These are phyloP conservation scores for Ophiostoma novo-ulmi DNA, from an alignment of 2,329 filamentous ascomycete species.

Conservation along the genomic window DNA sequence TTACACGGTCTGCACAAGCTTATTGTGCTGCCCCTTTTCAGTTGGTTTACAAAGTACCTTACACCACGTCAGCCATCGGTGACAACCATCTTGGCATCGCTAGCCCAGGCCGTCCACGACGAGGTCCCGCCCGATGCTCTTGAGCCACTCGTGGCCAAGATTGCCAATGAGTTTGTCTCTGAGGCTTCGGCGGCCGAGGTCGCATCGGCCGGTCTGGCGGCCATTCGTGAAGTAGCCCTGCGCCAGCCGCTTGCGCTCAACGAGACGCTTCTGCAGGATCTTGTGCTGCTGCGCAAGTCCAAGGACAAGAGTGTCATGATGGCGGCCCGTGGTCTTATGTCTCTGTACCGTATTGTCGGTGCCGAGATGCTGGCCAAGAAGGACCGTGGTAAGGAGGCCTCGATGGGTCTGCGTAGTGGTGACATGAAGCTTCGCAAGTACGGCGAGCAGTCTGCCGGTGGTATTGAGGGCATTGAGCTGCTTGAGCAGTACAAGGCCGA, in stretches of 20 bases:
- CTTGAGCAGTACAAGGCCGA: conserved; percentile 92
- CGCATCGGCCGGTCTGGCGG: conserved; percentile 79
- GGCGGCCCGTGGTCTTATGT: conserved; percentile 88
- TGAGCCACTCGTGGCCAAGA: conserved; percentile 87
- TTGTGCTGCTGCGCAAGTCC: conserved; percentile 92
- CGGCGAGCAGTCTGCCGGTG: conserved; percentile 73
- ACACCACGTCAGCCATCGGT: conserved; percentile 80
- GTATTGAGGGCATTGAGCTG: conserved; percentile 87
- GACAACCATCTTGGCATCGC: conserved; percentile 84
- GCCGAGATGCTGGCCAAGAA: conserved; percentile 84
- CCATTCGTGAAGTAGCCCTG: conserved; percentile 88
- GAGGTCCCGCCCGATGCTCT: conserved; percentile 88
- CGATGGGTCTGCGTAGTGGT: conserved; percentile 70
- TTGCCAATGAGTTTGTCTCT: conserved; percentile 96
- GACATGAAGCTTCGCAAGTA: conserved; percentile 72
- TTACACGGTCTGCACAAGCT: conserved; percentile 90
- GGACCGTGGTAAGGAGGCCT: conserved; percentile 85
- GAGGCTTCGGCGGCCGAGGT: conserved; percentile 90
- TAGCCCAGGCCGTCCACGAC: conserved; percentile 87
- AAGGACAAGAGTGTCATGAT: conserved; percentile 99
- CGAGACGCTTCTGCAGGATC: conserved; percentile 88
- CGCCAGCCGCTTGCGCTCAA: conserved; percentile 95
- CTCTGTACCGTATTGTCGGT: conserved; percentile 84
- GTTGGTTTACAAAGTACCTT: conserved; percentile 90
- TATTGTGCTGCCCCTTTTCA: conserved; percentile 85